Conservation (phyloP, 768 basidiomycete species). For the Leccinum disarticulatum region DNA sequence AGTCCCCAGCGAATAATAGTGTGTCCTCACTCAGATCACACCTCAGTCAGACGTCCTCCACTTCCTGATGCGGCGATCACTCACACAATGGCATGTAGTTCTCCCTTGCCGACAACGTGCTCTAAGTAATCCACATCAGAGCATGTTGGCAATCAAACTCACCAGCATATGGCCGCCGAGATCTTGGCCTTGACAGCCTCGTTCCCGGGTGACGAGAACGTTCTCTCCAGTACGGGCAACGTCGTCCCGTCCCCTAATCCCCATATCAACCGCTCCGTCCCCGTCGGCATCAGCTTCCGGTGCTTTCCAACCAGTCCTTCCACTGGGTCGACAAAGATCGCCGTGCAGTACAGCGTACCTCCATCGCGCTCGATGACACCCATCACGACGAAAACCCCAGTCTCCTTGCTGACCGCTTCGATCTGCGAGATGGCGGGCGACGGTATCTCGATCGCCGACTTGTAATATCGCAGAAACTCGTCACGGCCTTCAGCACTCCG, state of each 20-base stretch:
- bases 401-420: constrained; percentile 47
- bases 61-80: constrained; percentile 19
- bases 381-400: constrained; percentile 54
- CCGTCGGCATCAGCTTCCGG: constrained; percentile 66
- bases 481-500: constrained; percentile 52
- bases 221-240: constrained; percentile 46
- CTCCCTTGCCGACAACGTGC: constrained; percentile 46
- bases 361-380: constrained; percentile 42
- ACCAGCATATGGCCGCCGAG: constrained; percentile 61
- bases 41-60: constrained; percentile 1
- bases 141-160: constrained; percentile 14
- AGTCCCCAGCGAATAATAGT: constrained; percentile 58
- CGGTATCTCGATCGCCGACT: constrained; percentile 56
- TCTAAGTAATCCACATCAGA: background rate
- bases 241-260: constrained; percentile 57
- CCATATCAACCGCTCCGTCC: constrained; percentile 59
- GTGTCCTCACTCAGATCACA: constrained; percentile 46
- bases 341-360: constrained; percentile 48
- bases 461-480: constrained; percentile 55
- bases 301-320: constrained; percentile 59
- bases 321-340: constrained; percentile 52
- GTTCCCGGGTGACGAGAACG: constrained; percentile 32
- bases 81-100: constrained; percentile 66
- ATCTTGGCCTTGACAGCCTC: constrained; percentile 42
- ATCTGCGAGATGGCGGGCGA: constrained; percentile 48